These are phyloP conservation scores for Cryptomeria japonica DNA, from an alignment of 75 land plant species.

Conservation along the genomic window DNA sequence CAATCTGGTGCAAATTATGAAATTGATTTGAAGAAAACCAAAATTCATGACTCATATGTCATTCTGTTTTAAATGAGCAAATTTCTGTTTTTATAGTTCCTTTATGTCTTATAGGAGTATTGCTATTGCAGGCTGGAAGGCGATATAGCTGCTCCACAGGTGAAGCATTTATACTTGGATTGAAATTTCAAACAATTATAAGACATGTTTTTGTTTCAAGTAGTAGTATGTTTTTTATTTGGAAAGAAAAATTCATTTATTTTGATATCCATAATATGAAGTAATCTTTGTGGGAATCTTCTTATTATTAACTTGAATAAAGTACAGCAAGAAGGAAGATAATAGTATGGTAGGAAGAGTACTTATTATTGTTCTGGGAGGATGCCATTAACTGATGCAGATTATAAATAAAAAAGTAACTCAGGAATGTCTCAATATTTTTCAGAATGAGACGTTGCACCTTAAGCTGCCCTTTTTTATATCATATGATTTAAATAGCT, in stretches of 20 bases:
- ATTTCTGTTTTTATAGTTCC: not conserved
- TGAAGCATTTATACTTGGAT: not conserved
- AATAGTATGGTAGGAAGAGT: not conserved
- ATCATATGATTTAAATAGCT: not conserved
- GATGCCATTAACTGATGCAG: not conserved
- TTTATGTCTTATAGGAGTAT: not conserved
- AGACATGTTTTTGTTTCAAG: not conserved
- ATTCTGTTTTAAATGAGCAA: not conserved
- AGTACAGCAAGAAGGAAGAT: not conserved
- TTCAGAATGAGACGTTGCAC: not conserved
- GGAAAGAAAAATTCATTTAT: not conserved
- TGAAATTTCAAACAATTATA: not conserved
- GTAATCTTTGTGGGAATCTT: not conserved
- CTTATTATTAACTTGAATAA: not conserved
- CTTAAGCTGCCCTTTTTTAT: not conserved
- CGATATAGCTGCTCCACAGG: not conserved
- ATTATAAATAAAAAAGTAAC: not conserved
- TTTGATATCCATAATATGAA: not conserved
- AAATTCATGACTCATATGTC: not conserved
- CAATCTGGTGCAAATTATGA: not conserved
- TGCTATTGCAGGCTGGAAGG: constrained; percentile 1
- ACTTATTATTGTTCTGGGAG: not conserved
- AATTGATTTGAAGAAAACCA: not conserved
- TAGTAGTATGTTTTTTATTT: not conserved
- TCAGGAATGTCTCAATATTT: not conserved